Percentiles rank a stretch among this genome's conserved stretches.
Conservation (phyloP, 345 rosid genomes). For the Brassica incana region DNA sequence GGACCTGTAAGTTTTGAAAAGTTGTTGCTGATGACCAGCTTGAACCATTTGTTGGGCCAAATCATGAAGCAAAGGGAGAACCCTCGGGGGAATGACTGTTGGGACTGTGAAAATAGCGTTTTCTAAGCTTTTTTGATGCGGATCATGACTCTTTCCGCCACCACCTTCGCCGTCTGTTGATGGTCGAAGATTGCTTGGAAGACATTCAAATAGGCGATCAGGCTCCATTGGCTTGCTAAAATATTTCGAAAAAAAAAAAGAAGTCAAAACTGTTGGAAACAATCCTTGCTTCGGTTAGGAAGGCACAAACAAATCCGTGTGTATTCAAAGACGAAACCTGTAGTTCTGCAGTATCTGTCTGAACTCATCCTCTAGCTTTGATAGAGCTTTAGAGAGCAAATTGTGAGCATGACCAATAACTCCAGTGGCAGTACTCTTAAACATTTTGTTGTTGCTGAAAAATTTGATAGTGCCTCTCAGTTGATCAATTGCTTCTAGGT, state of each 20-base stretch:
- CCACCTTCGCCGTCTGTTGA: constrained; percentile 50
- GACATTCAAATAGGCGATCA: constrained; percentile 79
- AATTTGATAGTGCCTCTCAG: constrained; percentile 63
- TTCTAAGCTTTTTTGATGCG: constrained; percentile 54
- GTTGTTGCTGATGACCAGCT: constrained; percentile 93
- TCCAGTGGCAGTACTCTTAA: constrained; percentile 56
- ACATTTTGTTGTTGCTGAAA: constrained; percentile 63
- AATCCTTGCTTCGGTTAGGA: neutral
- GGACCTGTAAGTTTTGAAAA: constrained; percentile 74
- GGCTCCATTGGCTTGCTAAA: constrained; percentile 95
- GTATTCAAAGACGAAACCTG: constrained; percentile 52
- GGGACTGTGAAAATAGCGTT: constrained; percentile 67
- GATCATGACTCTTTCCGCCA: constrained; percentile 51
- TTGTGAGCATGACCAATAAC: constrained; percentile 66
- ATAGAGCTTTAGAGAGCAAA: constrained; percentile 75
- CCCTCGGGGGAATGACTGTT: constrained; percentile 81
- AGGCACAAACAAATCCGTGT: neutral
- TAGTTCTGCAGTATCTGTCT: constrained; percentile 67
- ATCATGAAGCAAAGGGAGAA: constrained; percentile 80
- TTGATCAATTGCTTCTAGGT: constrained; percentile 90
- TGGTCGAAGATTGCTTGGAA: constrained; percentile 77
- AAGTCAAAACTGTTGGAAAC: neutral
- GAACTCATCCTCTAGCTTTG: constrained; percentile 94
- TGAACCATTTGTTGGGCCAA: constrained; percentile 80
- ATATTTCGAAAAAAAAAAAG: constrained; percentile 6